Evolutionary conservation across 129 eudicot genomes (phyloP).

Genomic region (Pseudognaphalium luteoalbum): DNA sequence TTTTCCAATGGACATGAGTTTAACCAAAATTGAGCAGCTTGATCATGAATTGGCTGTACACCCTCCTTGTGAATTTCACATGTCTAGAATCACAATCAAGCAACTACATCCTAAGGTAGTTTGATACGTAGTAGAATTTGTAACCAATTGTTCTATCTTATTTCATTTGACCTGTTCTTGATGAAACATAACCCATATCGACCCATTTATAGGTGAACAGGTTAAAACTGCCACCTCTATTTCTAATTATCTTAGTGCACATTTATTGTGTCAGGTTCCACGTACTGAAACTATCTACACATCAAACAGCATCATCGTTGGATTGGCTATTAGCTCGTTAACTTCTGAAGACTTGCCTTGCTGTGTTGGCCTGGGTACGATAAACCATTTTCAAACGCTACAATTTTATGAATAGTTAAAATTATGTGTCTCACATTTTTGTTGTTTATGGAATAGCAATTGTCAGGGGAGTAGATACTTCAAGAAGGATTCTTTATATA

Average conservation of each 20-base stretch:
- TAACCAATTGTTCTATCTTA: neutral
- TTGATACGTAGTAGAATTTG: neutral
- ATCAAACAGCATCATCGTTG: constrained; percentile 61
- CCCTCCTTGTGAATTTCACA: constrained; percentile 63
- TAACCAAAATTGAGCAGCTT: constrained; percentile 65
- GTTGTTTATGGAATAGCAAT: constrained; percentile 45
- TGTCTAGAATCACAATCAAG: constrained; percentile 51
- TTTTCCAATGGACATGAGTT: constrained; percentile 43
- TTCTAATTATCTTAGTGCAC: neutral
- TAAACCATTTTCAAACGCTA: neutral
- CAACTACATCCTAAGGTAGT: constrained; percentile 69
- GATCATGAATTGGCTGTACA: constrained; percentile 58
- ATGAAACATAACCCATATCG: neutral
- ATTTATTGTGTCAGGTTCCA: constrained; percentile 45
- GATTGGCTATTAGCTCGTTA: constrained; percentile 57
- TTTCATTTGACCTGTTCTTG: neutral
- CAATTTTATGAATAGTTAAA: neutral
- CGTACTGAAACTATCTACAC: constrained; percentile 53
- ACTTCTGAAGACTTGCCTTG: constrained; percentile 42
- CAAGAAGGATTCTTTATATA: constrained; percentile 43
- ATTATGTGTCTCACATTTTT: constrained; percentile 1
- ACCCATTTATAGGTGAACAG: neutral
- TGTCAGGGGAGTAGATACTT: constrained; percentile 58
- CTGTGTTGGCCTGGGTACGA: constrained; percentile 81
- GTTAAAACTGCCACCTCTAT: neutral